Evolutionary conservation across 768 basidiomycete genomes (phyloP).

Genomic region (Trametes gibbosa): DNA sequence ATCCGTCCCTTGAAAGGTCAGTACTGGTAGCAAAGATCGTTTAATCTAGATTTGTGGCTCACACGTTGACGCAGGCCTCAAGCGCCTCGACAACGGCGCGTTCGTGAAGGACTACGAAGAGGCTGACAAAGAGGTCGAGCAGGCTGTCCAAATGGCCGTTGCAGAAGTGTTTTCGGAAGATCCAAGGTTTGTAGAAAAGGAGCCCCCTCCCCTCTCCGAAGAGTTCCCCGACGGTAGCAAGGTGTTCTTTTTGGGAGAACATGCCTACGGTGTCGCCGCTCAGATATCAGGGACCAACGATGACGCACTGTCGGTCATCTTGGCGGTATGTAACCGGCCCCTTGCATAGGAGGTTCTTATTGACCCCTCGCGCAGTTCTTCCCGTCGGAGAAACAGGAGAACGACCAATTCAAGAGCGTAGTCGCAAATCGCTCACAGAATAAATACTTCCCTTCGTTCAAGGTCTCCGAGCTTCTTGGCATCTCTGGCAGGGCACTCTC

Average conservation of each 20-base stretch:
- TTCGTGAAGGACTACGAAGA: slow-evolving; percentile 94
- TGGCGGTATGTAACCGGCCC: slow-evolving; percentile 59
- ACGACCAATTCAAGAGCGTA: slow-evolving; percentile 69
- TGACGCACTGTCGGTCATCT: slow-evolving; percentile 69
- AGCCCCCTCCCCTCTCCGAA: slow-evolving; percentile 75
- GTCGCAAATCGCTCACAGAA: slow-evolving; percentile 50
- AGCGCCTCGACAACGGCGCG: slow-evolving; percentile 83
- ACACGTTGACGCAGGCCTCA: slow-evolving; percentile 58
- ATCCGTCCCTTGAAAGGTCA: slow-evolving; percentile 89
- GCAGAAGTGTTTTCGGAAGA: slow-evolving; percentile 84
- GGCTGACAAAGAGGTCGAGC: slow-evolving; percentile 76
- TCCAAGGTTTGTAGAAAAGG: slow-evolving; percentile 79
- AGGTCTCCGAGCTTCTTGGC: slow-evolving; percentile 67
- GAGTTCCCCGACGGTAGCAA: slow-evolving; percentile 90
- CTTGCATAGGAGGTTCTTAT: too few relatives aligned
- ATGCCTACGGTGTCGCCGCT: slow-evolving; percentile 94
- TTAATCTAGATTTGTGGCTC: not conserved
- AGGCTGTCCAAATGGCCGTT: slow-evolving; percentile 85
- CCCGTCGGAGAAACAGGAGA: slow-evolving; percentile 79
- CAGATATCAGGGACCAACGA: slow-evolving; percentile 77
- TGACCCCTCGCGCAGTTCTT: slow-evolving; percentile 59
- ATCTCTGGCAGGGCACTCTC: slow-evolving; percentile 80
- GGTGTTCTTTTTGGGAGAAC: slow-evolving; percentile 94
- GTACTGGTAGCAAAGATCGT: slow-evolving; percentile 15
- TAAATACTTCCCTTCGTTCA: slow-evolving; percentile 77